Evolutionary conservation across 208 protist genomes (phyloP).

Genomic region (Leishmania martiniquensis): DNA sequence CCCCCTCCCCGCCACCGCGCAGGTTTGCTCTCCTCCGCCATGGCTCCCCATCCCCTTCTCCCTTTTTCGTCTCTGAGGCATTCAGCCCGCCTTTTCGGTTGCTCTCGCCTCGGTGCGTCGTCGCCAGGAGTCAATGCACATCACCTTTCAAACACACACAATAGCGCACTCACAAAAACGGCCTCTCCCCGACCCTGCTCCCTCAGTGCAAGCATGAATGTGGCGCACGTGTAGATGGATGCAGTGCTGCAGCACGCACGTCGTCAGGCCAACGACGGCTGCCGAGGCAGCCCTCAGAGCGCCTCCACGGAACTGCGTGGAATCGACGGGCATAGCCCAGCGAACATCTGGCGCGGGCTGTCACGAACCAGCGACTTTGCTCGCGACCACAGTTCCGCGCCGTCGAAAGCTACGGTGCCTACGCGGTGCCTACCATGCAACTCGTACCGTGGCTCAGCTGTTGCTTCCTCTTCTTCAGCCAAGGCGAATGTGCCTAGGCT

Average conservation of each 20-base stretch:
- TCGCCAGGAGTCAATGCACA: neutral
- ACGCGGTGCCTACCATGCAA: constrained; percentile 32
- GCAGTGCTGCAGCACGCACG: neutral
- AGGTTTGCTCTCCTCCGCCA: neutral
- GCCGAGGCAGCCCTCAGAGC: neutral
- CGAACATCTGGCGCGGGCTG: neutral
- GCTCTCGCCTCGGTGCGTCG: neutral
- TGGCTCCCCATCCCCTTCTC: neutral
- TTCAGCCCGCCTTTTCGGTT: neutral
- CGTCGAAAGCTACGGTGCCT: constrained; percentile 15
- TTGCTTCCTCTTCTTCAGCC: constrained; percentile 20
- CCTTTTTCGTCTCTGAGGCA: neutral
- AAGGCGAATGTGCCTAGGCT: neutral
- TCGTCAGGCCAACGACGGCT: neutral
- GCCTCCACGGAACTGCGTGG: neutral
- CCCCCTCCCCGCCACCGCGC: neutral
- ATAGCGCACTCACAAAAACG: neutral
- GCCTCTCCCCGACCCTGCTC: neutral
- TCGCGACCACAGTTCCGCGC: neutral
- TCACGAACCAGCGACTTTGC: neutral
- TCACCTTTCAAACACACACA: neutral
- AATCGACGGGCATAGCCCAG: neutral
- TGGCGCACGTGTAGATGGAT: neutral
- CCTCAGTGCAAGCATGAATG: neutral
- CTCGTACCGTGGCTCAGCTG: constrained; percentile 29